Conservation (phyloP, 805 yeast genomes). For the Lachancea cidri region DNA sequence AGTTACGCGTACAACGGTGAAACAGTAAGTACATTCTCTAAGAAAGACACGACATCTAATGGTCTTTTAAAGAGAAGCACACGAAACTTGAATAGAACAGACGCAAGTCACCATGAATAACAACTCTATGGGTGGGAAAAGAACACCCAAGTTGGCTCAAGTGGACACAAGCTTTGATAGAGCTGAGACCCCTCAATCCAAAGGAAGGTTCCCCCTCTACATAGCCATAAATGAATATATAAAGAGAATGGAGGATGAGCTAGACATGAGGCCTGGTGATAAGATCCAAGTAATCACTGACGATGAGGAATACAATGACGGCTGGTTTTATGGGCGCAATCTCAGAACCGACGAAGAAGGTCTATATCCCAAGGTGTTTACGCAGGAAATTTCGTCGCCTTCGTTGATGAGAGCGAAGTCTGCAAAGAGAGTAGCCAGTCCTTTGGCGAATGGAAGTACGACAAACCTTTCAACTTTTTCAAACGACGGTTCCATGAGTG, state of each 20-base stretch:
- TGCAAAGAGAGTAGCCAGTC: conserved; percentile 40
- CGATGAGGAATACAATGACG: conserved; percentile 90
- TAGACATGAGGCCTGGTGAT: conserved; percentile 76
- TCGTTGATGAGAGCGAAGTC: conserved; percentile 54
- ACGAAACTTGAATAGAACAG: neutral
- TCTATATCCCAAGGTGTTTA: conserved; percentile 84
- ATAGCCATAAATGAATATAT: conserved; percentile 80
- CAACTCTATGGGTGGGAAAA: conserved; percentile 1
- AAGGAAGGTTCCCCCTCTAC: conserved; percentile 26
- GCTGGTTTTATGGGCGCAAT: conserved; percentile 94
- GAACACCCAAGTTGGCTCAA: conserved; percentile 13
- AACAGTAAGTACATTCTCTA: neutral
- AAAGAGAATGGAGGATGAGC: conserved; percentile 86
- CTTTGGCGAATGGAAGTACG: conserved; percentile 20
- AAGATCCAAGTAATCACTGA: conserved; percentile 84
- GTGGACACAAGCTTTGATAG: conserved; percentile 15
- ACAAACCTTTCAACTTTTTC: conserved; percentile 16
- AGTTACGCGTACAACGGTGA: neutral
- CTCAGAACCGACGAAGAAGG: conserved; percentile 71
- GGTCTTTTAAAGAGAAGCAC: neutral
- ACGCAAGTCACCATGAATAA: conserved; percentile 2
- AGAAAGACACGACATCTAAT: neutral
- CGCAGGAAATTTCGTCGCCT: conserved; percentile 48
- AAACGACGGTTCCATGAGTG: conserved; percentile 19
- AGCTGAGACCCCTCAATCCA: conserved; percentile 3